Conservation (phyloP, 257 asterid genomes). For the Scutellaria baicalensis region DNA sequence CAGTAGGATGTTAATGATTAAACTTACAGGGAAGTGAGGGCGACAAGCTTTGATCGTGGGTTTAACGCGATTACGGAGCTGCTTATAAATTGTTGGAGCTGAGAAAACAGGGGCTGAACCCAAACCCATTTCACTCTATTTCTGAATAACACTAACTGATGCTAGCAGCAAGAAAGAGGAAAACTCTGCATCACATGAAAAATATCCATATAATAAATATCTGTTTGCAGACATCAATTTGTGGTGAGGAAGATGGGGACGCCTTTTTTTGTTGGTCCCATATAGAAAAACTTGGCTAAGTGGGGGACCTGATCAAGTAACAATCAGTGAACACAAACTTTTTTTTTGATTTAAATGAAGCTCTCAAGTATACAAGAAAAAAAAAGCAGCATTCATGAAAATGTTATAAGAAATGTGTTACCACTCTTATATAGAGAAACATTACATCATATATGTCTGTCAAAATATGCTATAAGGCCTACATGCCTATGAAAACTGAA, state of each 20-base stretch:
- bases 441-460: conserved; percentile 6
- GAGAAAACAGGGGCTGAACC: conserved; percentile 32
- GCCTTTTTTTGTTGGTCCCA: conserved; percentile 2
- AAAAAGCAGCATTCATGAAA: not conserved
- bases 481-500: not conserved
- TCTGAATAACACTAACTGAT: not conserved
- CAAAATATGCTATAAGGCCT: conserved; percentile 18
- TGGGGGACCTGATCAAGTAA: not conserved
- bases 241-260: conserved; percentile 2
- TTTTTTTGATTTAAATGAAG: too few species aligned
- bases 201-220: conserved; percentile 21
- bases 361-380: too few species aligned
- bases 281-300: not conserved
- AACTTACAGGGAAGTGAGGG: conserved; percentile 37
- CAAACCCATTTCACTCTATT: conserved; percentile 24
- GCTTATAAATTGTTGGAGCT: conserved; percentile 27
- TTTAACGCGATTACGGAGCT: conserved; percentile 5
- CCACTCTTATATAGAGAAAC: not conserved
- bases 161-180: not conserved
- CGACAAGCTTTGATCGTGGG: conserved; percentile 7
- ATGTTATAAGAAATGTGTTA: not conserved
- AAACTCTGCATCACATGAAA: not conserved
- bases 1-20: not conserved
- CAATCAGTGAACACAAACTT: too few species aligned
- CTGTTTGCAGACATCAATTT: conserved; percentile 19